Percentiles rank a stretch among this genome's conserved stretches.
phyloP scores from a whole-genome alignment of 1,139 yeast genomes.

The Magnusiomyces tetraspermus region DNA sequence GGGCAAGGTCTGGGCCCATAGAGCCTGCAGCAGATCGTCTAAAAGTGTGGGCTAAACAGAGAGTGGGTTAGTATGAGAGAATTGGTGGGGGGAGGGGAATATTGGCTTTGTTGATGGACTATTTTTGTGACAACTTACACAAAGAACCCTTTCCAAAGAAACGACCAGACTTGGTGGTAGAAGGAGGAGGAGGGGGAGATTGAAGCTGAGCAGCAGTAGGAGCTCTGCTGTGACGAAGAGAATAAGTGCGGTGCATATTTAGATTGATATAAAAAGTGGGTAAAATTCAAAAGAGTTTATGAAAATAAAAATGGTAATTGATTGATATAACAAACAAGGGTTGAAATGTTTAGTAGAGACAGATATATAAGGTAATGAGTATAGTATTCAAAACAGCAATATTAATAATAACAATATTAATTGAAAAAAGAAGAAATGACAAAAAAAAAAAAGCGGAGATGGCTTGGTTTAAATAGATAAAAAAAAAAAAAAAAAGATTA shows the following conservation, averaged over 20 bases:
- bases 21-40: slow-evolving; percentile 87
- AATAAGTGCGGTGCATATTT: slow-evolving; percentile 94
- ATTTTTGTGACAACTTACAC: no score
- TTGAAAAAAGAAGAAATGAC: no score
- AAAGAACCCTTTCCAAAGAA: slow-evolving; percentile 89
- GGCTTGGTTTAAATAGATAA: no score
- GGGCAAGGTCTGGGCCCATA: slow-evolving; percentile 88
- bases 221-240: slow-evolving; percentile 88
- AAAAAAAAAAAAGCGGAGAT: no score
- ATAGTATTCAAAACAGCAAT: no score
- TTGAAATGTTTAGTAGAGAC: no score
- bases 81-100: neutral
- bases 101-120: no score
- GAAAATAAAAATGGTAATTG: neutral
- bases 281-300: neutral
- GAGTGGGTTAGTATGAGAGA: no score
- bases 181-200: slow-evolving; percentile 90
- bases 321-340: no score
- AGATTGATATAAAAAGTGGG: neutral
- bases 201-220: slow-evolving; percentile 95
- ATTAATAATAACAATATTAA: no score
- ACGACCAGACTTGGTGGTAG: slow-evolving; percentile 72
- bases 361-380: no score
- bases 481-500: no score
- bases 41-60: slow-evolving; percentile 66